Evolutionary conservation across 805 yeast genomes (phyloP), one percentile per base, ranked within the genome.

Genomic region (Schizosaccharomyces osmophilus): DNA sequence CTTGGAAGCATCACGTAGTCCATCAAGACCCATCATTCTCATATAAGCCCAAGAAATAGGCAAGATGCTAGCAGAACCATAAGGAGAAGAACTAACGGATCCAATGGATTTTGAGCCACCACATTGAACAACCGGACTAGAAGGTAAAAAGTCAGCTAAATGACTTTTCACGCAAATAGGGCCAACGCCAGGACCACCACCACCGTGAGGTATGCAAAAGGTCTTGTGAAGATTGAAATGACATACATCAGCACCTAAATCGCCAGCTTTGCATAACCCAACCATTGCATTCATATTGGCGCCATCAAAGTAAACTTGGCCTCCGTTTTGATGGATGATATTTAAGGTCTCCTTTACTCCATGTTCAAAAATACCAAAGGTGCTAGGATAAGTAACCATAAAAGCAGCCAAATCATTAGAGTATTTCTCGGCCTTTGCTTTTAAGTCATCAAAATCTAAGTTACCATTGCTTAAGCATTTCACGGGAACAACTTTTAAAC

Each of bases 271-370:
- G 0, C 97, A 90, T 63, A 93, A 77, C 15, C 98, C 98, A 59
- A 93, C 95, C 74, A 93, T 98, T 0, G 98, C 98, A 71, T 93
- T 93, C 98, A 93, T 93, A 74, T 93, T 93, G 62, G 98, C 98
- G 71, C 98, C 98, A 73, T 93, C 98, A 19, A 59, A 39, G 74
- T 93, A 93, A 24, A 93, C 97, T 73, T 89, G 95, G 31, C 97
- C 98, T 62, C 98, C 97, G 68, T 83, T 72, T 22, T 73, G 67
- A 71, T 93, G 98, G 45, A 90, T 86, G 63, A 82, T 76, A n/a
- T 85, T 85, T 67, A 89, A 85, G 31, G 96, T 96, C 61, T 78
- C 77, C 70, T 80, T 82, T 63, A 93, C 85, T 62, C 88, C 86
- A 11, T 95, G 96, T 73, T 90, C 98, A 69, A 88, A 93, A 64